These are phyloP conservation scores for Biancaea sappan DNA, from an alignment of 306 rosid genomes.

Conservation along the genomic window DNA sequence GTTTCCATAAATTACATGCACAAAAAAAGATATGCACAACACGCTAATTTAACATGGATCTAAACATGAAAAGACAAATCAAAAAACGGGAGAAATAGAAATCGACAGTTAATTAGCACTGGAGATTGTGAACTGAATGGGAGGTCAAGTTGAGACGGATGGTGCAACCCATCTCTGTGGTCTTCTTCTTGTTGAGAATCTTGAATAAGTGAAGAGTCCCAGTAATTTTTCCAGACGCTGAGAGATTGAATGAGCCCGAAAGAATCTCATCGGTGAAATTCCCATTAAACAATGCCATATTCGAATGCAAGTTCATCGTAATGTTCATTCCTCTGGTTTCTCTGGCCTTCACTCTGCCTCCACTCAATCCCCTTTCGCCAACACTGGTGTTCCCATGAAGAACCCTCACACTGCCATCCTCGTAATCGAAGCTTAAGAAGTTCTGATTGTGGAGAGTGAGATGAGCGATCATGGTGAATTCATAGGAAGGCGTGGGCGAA, in stretches of 20 bases:
- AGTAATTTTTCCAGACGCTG: constrained; percentile 37
- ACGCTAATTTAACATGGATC: background rate
- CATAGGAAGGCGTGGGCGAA: constrained; percentile 39
- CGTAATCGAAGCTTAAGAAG: constrained; percentile 51
- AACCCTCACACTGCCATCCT: constrained; percentile 33
- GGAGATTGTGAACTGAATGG: constrained; percentile 38
- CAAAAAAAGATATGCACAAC: background rate
- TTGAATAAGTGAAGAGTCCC: constrained; percentile 53
- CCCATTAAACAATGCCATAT: background rate
- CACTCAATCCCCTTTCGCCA: constrained; percentile 31
- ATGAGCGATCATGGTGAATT: constrained; percentile 39
- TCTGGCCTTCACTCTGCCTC: constrained; percentile 34
- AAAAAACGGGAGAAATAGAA: too few species aligned
- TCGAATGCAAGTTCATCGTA: constrained; percentile 35
- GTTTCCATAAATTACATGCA: too few species aligned
- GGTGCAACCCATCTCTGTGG: constrained; percentile 46
- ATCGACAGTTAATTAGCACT: constrained; percentile 29
- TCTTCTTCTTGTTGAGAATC: constrained; percentile 41
- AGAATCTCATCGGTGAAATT: constrained; percentile 36
- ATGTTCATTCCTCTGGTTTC: constrained; percentile 34
- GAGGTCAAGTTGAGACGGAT: constrained; percentile 52
- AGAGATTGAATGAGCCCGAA: constrained; percentile 52
- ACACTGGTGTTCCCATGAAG: constrained; percentile 30
- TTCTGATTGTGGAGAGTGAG: constrained; percentile 54
- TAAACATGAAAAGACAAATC: background rate